Evolutionary conservation across 2,329 filamentous ascomycete species (phyloP).

Genomic region (Botryotinia narcissicola): DNA sequence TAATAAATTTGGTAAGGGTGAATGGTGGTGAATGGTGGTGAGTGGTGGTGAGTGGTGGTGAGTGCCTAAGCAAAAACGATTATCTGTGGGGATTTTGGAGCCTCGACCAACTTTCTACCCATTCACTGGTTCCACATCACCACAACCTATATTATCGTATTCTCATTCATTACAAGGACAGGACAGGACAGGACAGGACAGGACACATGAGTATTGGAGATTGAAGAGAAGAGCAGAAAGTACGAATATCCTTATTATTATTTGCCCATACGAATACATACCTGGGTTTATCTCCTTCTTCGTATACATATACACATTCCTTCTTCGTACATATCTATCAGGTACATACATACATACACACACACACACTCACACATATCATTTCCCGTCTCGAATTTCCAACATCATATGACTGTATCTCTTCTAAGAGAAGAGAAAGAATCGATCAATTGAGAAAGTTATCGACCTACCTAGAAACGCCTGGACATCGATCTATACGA

Average conservation of each 20-base stretch:
- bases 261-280: too few species aligned
- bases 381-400: background rate
- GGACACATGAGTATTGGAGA: background rate
- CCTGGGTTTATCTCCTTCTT: background rate
- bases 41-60: background rate
- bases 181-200: too few species aligned
- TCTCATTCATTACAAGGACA: background rate
- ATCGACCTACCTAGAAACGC: background rate
- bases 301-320: too few species aligned
- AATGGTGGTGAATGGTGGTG: background rate
- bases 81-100: conserved; percentile 2
- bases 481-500: background rate
- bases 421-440: background rate
- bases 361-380: background rate
- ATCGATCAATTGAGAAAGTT: background rate
- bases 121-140: background rate
- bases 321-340: background rate
- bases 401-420: background rate
- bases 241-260: background rate
- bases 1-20: background rate
- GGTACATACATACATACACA: too few species aligned
- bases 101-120: background rate
- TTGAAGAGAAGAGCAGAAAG: background rate
- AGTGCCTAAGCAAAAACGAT: background rate
- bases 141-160: background rate